Base-by-base conservation (phyloP, 257 asterid species). In the Catharanthus roseus region DNA sequence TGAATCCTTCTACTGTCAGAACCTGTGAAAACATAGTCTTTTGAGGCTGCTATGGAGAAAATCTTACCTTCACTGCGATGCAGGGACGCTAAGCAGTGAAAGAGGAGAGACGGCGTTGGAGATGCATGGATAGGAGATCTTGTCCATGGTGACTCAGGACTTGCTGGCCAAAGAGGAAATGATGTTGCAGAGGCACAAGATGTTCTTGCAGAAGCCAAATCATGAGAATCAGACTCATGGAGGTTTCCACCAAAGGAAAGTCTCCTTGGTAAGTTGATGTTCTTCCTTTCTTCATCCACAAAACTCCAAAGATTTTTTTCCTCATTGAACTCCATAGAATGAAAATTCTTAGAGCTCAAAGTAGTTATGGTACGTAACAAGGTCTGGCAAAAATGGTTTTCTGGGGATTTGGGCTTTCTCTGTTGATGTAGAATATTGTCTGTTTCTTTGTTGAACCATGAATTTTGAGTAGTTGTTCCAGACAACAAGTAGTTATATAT, bases 51-150 rank as follows among this genome's bases (percentile, higher is more conserved):
- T 12, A 89, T 74, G 1, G 89, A 86, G 68, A 69, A 84, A 38
- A 86, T 84, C 68, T 75, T 81, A 31, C 90, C 89, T 68, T 89
- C 87, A 18, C 78, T 79, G 23, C 92, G 83, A 36, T 89, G 90
- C 44, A 86, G 87, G 0, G 96, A 86, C 2, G 92, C 90, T 29
- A 89, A 45, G 79, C 96, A 89, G 36, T 89, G 92, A 71, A 86
- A 86, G 19, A 82, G 85, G 31, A 79, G 89, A 3, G 92, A 82
- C 0, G 87, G 82, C 1, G 86, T 54, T 0, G 83, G 82, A 64
- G 64, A 15, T 34, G 67, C 50, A 18, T 64, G 69, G 44, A 70
- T 6, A 2, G 95, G 92, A 26, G 96, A 85, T 73, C 86, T 72
- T 2, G 81, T 78, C 95, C 95, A 88, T n/a, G 86, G 90, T 5